phyloP scores from a whole-genome alignment of 352 stramenopile species.

The Elongisporangium anandrum region DNA sequence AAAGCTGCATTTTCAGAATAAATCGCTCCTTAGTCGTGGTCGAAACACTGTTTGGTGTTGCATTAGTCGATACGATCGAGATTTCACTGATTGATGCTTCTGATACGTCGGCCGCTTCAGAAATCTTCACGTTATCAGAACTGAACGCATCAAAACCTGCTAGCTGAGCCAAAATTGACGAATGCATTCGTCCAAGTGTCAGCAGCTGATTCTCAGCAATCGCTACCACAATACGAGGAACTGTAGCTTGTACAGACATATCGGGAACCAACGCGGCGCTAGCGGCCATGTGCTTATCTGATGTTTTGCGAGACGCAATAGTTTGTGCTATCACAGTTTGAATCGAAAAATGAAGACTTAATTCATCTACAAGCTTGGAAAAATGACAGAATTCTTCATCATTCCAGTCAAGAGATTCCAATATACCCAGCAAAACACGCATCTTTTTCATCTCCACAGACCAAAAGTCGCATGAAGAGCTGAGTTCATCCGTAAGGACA shows the following conservation, averaged over 20 bases:
- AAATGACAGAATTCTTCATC: slow-evolving; percentile 33
- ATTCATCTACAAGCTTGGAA: slow-evolving; percentile 49
- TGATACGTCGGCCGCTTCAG: not conserved
- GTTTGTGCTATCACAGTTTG: slow-evolving; percentile 16
- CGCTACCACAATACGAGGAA: slow-evolving; percentile 38
- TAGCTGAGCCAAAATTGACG: slow-evolving; percentile 33
- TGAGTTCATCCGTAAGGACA: not conserved
- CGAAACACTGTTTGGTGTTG: slow-evolving; percentile 10
- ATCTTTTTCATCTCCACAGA: slow-evolving; percentile 55
- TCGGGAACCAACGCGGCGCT: slow-evolving; percentile 8
- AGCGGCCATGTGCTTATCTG: not conserved
- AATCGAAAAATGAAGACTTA: slow-evolving; percentile 53
- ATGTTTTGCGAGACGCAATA: not conserved
- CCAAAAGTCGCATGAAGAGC: slow-evolving; percentile 20
- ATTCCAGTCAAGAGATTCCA: slow-evolving; percentile 34
- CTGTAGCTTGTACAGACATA: slow-evolving; percentile 24
- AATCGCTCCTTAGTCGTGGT: slow-evolving; percentile 5
- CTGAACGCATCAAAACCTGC: slow-evolving; percentile 3
- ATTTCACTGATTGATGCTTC: not conserved
- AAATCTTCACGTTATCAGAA: not conserved
- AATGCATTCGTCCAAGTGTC: slow-evolving; percentile 46
- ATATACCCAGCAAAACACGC: slow-evolving; percentile 44
- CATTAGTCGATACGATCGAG: slow-evolving; percentile 1
- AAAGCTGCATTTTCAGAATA: slow-evolving; percentile 43
- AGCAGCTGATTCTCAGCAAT: slow-evolving; percentile 55